These are phyloP conservation scores for Tetrapisispora nanseiensis DNA, from an alignment of 805 yeast species.

Conservation along the genomic window DNA sequence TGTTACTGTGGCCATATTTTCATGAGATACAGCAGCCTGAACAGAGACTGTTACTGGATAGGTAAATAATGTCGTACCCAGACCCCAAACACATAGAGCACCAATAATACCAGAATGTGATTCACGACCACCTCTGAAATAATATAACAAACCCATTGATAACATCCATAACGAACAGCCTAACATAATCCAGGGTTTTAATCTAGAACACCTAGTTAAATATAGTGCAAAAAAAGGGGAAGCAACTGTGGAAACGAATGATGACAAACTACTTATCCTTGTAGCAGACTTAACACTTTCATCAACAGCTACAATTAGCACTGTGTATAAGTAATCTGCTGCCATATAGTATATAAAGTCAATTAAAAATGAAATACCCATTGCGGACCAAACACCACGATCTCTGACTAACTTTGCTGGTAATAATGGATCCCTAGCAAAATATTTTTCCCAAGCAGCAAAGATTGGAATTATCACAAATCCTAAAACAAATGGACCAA, in stretches of 20 bases:
- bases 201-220: slow-evolving; percentile 38
- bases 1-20: slow-evolving; percentile 56
- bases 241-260: slow-evolving; percentile 53
- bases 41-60: slow-evolving; percentile 55
- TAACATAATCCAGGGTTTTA: slow-evolving; percentile 49
- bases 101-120: slow-evolving; percentile 53
- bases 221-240: slow-evolving; percentile 51
- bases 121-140: slow-evolving; percentile 43
- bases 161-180: slow-evolving; percentile 53
- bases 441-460: slow-evolving; percentile 46
- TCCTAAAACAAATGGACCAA: slow-evolving; percentile 66
- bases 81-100: slow-evolving; percentile 53
- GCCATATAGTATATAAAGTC: slow-evolving; percentile 62
- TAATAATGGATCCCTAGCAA: slow-evolving; percentile 51
- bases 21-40: slow-evolving; percentile 52
- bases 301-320: slow-evolving; percentile 52
- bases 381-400: slow-evolving; percentile 68
- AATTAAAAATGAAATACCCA: slow-evolving; percentile 46
- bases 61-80: slow-evolving; percentile 64
- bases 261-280: slow-evolving; percentile 49
- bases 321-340: slow-evolving; percentile 58
- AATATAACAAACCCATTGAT: slow-evolving; percentile 49
- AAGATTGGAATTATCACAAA: slow-evolving; percentile 50
- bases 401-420: slow-evolving; percentile 53
- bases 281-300: slow-evolving; percentile 53